These are phyloP conservation scores for Lachnellula arida DNA, from an alignment of 2,329 filamentous ascomycete genomes.

Conservation along the genomic window DNA sequence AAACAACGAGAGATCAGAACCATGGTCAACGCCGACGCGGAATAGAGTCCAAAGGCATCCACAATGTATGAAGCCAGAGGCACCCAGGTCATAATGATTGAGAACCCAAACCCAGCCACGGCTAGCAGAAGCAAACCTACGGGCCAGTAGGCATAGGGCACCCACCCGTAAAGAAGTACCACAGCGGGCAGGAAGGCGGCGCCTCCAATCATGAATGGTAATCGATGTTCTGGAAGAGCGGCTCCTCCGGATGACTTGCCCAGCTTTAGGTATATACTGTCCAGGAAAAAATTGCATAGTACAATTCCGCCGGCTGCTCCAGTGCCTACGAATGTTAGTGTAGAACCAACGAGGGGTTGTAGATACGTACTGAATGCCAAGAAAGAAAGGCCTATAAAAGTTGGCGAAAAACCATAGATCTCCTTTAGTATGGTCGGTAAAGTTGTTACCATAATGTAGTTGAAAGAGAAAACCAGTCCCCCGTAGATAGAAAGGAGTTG, in stretches of 20 bases:
- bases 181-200: constrained; percentile 50
- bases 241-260: constrained; percentile 12
- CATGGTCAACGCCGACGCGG: constrained; percentile 38
- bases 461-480: constrained; percentile 39
- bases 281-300: constrained; percentile 27
- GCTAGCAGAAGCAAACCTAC: constrained; percentile 42
- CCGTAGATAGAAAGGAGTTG: constrained; percentile 39
- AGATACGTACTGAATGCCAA: constrained; percentile 44
- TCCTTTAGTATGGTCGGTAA: constrained; percentile 39
- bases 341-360: background rate
- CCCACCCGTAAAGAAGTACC: constrained; percentile 54
- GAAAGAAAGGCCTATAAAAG: constrained; percentile 48
- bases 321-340: constrained; percentile 19
- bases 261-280: constrained; percentile 23
- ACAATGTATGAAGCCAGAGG: constrained; percentile 49
- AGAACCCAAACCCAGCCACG: constrained; percentile 42
- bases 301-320: constrained; percentile 40
- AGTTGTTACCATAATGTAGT: constrained; percentile 43
- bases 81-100: constrained; percentile 43
- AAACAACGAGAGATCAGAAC: constrained; percentile 21
- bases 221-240: constrained; percentile 53
- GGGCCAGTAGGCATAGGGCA: constrained; percentile 46
- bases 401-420: constrained; percentile 40
- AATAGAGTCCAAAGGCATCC: constrained; percentile 40
- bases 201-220: constrained; percentile 52